Conservation (phyloP, 169 alveolate genomes). For the Plasmodium berghei region DNA sequence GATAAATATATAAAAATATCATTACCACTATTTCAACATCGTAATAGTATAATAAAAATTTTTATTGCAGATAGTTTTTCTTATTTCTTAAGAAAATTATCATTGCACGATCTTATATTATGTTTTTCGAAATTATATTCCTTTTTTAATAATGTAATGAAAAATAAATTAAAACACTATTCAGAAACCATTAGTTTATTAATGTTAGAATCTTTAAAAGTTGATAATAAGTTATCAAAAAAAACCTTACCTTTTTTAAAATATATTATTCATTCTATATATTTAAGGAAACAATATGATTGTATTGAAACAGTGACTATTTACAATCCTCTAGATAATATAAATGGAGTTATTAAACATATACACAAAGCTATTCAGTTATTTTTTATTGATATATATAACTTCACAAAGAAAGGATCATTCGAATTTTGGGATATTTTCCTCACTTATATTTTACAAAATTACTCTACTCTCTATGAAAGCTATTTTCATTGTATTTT, state of each 20-base stretch:
- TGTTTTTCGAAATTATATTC: conserved; percentile 58
- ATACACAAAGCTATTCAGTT: conserved; percentile 11
- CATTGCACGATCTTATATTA: conserved; percentile 57
- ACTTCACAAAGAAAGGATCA: conserved; percentile 60
- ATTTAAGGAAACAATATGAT: conserved; percentile 44
- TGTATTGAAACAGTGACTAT: conserved; percentile 34
- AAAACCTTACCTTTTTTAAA: conserved; percentile 66
- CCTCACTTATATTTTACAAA: conserved; percentile 51
- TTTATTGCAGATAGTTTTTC: conserved; percentile 76
- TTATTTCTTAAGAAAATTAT: conserved; percentile 64
- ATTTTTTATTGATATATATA: conserved; percentile 64
- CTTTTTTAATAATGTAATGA: conserved; percentile 40
- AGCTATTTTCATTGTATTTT: conserved; percentile 30
- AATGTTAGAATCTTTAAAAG: conserved; percentile 64
- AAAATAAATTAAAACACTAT: conserved; percentile 50
- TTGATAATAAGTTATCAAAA: conserved; percentile 46
- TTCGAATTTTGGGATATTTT: conserved; percentile 60
- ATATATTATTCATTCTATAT: conserved; percentile 56
- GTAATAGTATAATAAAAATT: conserved; percentile 51
- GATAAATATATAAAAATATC: conserved; percentile 68
- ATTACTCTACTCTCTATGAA: conserved; percentile 27
- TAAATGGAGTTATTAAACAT: background rate
- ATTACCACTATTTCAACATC: conserved; percentile 62
- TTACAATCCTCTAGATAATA: conserved; percentile 31
- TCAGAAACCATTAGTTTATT: conserved; percentile 61